Base-by-base conservation (phyloP, 768 basidiomycete species). In the Naematelia encephala region DNA sequence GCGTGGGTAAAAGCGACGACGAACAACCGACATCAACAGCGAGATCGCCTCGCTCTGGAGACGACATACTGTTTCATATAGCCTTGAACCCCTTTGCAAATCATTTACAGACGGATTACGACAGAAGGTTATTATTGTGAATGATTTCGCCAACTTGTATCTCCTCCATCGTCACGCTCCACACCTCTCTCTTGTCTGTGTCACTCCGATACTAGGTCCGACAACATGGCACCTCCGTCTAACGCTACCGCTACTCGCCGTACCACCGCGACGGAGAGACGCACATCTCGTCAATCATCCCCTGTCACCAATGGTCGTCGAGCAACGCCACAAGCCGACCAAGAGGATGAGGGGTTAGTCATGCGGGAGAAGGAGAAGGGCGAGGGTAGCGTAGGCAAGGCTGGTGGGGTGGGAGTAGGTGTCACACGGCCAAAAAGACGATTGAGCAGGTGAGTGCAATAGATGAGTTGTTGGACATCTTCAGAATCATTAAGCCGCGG, bases 341-440 rank as follows among this genome's bases (percentile, higher is more conserved):
- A 27, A 56, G 65, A 66, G 26, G 65, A 66, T 46, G 59, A 59
- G 16, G 61, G 65, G n/a, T 39, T 66, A 22, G 34, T 61, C 29
- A 66, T 66, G 65, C 43, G 60, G 44, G 54, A 56, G 16, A 56
- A 56, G 43, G 54, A 46, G n/a, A 58, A 46, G 45, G 59, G 62
- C 10, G 57, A 59, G 23, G 51, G 55, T 12, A 70, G 68, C 54
- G 50, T 64, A 29, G 69, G 69, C 4, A 61, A 63, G 26, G 69
- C 64, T 26, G 69, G 66, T 8, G 64, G 66, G 12, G 67, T 72
- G 5, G 63, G 63, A 14, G 61, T 59, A 11, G 70, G 70, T 2
- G 59, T 64, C 10, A 72, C 70, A 12, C 61, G 59, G 46, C 70
- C 70, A 1, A 73, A 70, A 46, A 51, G 65, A 46, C 51, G 72